phyloP scores from a whole-genome alignment of 108 stramenopile genomes.

The Skeletonema grethae region DNA sequence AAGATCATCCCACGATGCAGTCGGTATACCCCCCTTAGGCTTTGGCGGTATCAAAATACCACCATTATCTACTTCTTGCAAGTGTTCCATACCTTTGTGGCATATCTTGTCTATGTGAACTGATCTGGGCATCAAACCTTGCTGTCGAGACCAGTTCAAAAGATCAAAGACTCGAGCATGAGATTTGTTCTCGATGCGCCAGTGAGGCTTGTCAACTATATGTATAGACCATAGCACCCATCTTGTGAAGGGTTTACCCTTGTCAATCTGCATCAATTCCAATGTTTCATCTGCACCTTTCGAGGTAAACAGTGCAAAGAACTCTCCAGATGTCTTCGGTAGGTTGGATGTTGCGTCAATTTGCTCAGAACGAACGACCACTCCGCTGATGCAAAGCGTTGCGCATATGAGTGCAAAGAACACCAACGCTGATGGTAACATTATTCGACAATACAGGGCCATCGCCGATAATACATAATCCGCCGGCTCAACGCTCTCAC shows the following conservation, averaged over 20 bases:
- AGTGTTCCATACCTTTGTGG: constrained; percentile 42
- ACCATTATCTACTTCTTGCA: background rate
- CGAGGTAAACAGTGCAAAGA: constrained; percentile 10
- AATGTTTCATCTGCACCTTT: background rate
- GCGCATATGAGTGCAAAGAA: background rate
- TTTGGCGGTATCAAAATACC: background rate
- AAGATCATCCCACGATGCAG: constrained; percentile 16
- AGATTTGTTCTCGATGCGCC: constrained; percentile 25
- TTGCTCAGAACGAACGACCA: background rate
- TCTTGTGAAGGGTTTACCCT: constrained; percentile 16
- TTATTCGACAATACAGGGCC: background rate
- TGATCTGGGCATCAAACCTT: constrained; percentile 18
- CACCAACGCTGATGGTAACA: background rate
- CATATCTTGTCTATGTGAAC: constrained; percentile 24
- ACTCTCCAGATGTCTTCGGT: constrained; percentile 27
- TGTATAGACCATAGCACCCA: constrained; percentile 32
- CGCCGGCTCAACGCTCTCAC: background rate
- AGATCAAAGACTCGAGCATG: constrained; percentile 46
- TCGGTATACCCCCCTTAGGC: constrained; percentile 14
- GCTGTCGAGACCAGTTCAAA: constrained; percentile 27
- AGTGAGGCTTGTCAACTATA: constrained; percentile 19
- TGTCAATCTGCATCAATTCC: background rate
- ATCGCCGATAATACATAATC: too few relatives aligned
- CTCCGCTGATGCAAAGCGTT: background rate
- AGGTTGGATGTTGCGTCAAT: background rate